A percentile compares a stretch with the other conserved stretches of the same genome.
Conservation (phyloP, 2,329 filamentous ascomycete species). For the Lachnellula arida region DNA sequence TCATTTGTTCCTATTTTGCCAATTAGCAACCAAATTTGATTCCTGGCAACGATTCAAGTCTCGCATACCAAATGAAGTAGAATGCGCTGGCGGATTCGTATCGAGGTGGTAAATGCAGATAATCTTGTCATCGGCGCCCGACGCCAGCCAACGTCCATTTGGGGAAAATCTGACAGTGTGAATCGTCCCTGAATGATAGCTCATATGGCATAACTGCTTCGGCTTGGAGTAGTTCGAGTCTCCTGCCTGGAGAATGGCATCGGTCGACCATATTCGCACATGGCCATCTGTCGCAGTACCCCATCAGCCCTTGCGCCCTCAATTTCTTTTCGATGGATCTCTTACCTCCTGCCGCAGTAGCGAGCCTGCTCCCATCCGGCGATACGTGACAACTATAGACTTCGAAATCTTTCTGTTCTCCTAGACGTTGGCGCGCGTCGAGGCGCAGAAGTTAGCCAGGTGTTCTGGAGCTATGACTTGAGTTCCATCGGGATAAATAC, state of each 20-base stretch:
- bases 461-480: not conserved
- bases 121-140: conserved; percentile 96
- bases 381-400: conserved; percentile 98
- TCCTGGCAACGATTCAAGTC: conserved; percentile 3
- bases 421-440: conserved; percentile 39
- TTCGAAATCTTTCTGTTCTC: conserved; percentile 97
- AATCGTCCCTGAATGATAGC: conserved; percentile 95
- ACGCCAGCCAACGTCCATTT: conserved; percentile 91
- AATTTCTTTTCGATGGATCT: not conserved
- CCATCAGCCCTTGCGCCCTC: conserved; percentile 18
- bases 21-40: conserved; percentile 16
- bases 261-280: conserved; percentile 96
- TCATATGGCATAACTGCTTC: conserved; percentile 95
- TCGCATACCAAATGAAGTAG: conserved; percentile 70
- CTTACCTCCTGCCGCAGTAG: conserved; percentile 87
- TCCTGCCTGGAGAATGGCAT: conserved; percentile 79
- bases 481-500: no score
- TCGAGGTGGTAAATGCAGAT: conserved; percentile 96
- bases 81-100: conserved; percentile 64
- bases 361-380: conserved; percentile 84
- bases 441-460: conserved; percentile 26
- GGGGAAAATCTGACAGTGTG: conserved; percentile 96
- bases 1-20: conserved; percentile 64
- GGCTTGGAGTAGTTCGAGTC: conserved; percentile 69
- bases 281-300: conserved; percentile 66